Evolutionary conservation across 148 eudicot genomes (phyloP), one percentile per base, ranked within the genome.

Genomic region (Oxyria digyna): DNA sequence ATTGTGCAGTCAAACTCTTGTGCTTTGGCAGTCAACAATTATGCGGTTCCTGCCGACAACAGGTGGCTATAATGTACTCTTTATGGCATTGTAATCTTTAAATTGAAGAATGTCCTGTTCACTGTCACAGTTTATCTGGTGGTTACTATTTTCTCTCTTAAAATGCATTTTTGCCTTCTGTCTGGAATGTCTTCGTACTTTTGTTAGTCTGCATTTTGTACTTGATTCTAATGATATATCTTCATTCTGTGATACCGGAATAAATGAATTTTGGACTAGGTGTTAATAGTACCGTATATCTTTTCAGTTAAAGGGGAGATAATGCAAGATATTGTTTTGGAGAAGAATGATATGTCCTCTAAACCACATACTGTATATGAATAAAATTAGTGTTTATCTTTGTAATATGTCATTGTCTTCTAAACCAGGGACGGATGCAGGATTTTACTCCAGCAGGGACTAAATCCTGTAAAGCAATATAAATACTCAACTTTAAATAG

Each of bases 1-100:
- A 75, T 81, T 82, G 78, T 66, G 78, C 97, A 94, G 99, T 86
- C 99, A 66, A 75, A 88, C 67, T 94, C 97, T 42, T 87, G 97
- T 70, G 67, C 82, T 67, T 85, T 94, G 87, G 96, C 93, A 62
- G 80, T 94, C 83, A 94, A 94, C 88, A 84, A 76, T 75, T 90
- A 72, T 64, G 96, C 92, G 31, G 87, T 83, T 77, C 74, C 87
- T 37, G 76, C 74, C 62, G 96, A 88, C 80, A 80, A 78, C 85
- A 90, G 97, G 99, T 94, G 18, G 65, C 37, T 59, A 27, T 59
- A 27, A 59, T 59, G 37, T 55, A n/a, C 62, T 26, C 62, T 15
- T 27, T 27, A 5, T 8, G 38, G 38, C 65, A 59, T 10, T 24
- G 9, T 10, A 21, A 54, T 59, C 20, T 17, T 59, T 59, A 35